Evolutionary conservation across 257 asterid genomes (phyloP), one percentile per base, ranked within the genome.

Genomic region (Plantago ovata): DNA sequence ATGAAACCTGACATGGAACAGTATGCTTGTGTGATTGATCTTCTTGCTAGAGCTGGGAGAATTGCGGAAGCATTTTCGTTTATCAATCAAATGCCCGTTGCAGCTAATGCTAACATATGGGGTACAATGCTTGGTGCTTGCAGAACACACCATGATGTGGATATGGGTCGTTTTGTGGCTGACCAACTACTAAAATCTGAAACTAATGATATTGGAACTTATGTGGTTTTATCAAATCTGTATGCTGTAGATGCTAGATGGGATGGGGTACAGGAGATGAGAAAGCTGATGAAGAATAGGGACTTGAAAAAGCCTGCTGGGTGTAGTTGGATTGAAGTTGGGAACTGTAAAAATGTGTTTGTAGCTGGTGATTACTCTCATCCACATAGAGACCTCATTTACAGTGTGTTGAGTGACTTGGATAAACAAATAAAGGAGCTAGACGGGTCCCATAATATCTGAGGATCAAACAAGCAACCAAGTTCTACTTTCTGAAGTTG

Each of bases 241-340:
- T 85, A 79, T 67, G 95, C 96, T 65, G 84, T 82, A 15, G 86
- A 85, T 83, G 80, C 78, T 41, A 83, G 75, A 71, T 89, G 96
- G 95, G 89, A 89, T 57, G 87, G 75, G 53, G 96, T 88, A 41
- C 65, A 64, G 76, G 85, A 88, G 76, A 85, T 76, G 78, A 81
- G 95, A 66, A 81, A 63, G 72, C 59, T 82, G 80, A 75, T 89
- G 84, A 83, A 74, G 72, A 78, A 3, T 61, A 79, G 78, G 61
- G 85, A 89, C 68, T 73, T 81, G 71, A 83, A 85, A 72, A 89
- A 85, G 82, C 86, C 95, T 59, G 93, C 89, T 22, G 96, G 95
- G 67, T 88, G 96, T 79, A 88, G 96, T 78, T 88, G 95, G 96
- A 77, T 85, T 68, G 95, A 85, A 65, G 88, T 85, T 64, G 94